Evolutionary conservation across 768 basidiomycete genomes (phyloP), one percentile per base, ranked within the genome.

Genomic region (Naganishia randhawae): DNA sequence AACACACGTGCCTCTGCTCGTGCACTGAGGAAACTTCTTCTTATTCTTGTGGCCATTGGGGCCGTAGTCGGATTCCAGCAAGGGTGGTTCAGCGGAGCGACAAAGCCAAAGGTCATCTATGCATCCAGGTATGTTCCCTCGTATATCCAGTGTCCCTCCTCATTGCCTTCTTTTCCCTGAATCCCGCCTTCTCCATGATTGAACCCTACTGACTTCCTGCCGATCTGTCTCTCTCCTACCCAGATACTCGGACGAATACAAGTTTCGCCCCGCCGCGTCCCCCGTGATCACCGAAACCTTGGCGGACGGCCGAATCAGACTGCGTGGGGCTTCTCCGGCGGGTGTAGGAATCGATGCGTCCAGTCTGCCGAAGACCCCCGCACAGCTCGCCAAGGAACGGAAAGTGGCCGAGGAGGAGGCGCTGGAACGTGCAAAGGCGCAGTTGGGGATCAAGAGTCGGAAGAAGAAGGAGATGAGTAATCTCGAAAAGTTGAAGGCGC

Each of bases 211-310:
- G n/a, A n/a, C n/a, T n/a, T 27, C 3, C 29, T 54, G 32, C 33
- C 29, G 31, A 54, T 32, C 39, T 35, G 4, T 27, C 25, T 25
- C 29, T 35, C 14, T 37, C 31, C 33, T 41, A 8, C 19, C 22
- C 66, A 92, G 91, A 70, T 93, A 92, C 75, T 91, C 89, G 14
- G 87, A 88, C 69, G 87, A 91, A 73, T 85, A 85, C 82, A 90
- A 87, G 78, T 92, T 85, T 76, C 83, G 91, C 27, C 91, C 91
- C 0, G 91, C 91, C 13, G 90, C 91, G 7, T 91, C 89, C 69
- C 90, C 91, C 13, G 82, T 92, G 50, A 84, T 92, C 71, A 91
- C 89, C 0, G 89, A 92, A 75, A 84, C 81, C 22, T 80, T 92
- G 69, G 85, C 85, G 71, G 89, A 90, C 71, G 90, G 90, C 0